Conservation (phyloP, 129 eudicot species). For the Arctium lappa region DNA sequence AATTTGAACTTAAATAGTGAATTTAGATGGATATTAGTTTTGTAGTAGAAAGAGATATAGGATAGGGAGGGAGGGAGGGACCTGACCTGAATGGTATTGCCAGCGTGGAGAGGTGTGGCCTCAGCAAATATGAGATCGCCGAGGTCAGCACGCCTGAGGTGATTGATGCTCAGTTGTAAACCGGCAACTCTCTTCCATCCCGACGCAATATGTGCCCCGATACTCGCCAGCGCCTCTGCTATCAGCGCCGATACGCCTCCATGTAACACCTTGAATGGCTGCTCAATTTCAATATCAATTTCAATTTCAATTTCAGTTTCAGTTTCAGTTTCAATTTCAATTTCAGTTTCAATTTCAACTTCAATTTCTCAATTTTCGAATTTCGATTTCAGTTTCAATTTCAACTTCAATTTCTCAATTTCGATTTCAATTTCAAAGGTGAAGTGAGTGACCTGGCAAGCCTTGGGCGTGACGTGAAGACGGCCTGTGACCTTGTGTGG, state of each 20-base stretch:
- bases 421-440: background rate
- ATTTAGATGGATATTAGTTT: too few relatives aligned
- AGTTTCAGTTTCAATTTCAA: background rate
- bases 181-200: slow-evolving; percentile 88
- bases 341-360: background rate
- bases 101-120: slow-evolving; percentile 64
- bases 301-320: background rate
- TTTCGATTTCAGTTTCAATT: background rate
- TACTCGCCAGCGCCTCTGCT: slow-evolving; percentile 77
- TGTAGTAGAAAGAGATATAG: background rate
- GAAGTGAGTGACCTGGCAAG: slow-evolving; percentile 53
- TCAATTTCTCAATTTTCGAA: background rate
- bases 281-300: background rate
- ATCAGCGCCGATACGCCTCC: slow-evolving; percentile 96
- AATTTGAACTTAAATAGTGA: too few relatives aligned
- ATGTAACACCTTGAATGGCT: slow-evolving; percentile 90
- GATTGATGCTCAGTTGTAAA: slow-evolving; percentile 71
- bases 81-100: slow-evolving; percentile 72
- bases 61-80: too few relatives aligned
- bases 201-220: slow-evolving; percentile 79
- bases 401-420: background rate
- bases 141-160: slow-evolving; percentile 60
- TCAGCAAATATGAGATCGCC: slow-evolving; percentile 78
- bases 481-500: slow-evolving; percentile 66
- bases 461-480: slow-evolving; percentile 54